Percentiles rank a stretch among this genome's conserved stretches.
These are phyloP conservation scores for Luffa aegyptiaca DNA, from an alignment of 306 rosid species.

Conservation along the genomic window DNA sequence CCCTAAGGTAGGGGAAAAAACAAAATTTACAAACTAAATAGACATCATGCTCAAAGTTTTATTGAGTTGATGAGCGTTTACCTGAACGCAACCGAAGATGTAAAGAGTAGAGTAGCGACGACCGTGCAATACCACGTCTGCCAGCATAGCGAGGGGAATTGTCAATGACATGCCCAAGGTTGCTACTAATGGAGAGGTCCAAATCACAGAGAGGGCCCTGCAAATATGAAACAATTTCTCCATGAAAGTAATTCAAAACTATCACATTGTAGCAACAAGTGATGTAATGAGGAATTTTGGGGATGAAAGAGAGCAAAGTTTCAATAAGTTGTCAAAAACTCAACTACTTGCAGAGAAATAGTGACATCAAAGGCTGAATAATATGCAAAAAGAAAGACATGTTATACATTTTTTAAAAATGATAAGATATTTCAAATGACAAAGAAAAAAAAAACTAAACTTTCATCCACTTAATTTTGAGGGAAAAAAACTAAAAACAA, in stretches of 20 bases:
- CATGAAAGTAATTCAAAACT: not conserved
- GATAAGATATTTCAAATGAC: too few relatives aligned
- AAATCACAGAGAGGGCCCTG: constrained; percentile 72
- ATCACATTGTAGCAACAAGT: not conserved
- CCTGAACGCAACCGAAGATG: constrained; percentile 65
- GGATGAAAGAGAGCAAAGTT: not conserved
- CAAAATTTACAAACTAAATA: not conserved
- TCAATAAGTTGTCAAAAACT: not conserved
- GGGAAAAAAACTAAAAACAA: not conserved
- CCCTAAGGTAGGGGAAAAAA: too few relatives aligned
- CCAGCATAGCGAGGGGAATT: constrained; percentile 72
- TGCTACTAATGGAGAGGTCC: constrained; percentile 73
- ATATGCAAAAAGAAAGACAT: too few relatives aligned
- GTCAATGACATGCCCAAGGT: constrained; percentile 66
- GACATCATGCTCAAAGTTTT: not conserved
- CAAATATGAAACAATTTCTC: not conserved
- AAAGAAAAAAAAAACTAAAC: too few relatives aligned
- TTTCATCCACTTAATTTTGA: too few relatives aligned
- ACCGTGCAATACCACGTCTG: constrained; percentile 57
- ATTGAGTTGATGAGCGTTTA: not conserved
- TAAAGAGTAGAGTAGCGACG: constrained; percentile 48
- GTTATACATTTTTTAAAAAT: too few relatives aligned
- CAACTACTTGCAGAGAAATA: not conserved
- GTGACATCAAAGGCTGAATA: too few relatives aligned
- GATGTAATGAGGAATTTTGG: not conserved